Conservation (phyloP, 192 early-diverging fungal genomes). For the Gonapodya sp. region DNA sequence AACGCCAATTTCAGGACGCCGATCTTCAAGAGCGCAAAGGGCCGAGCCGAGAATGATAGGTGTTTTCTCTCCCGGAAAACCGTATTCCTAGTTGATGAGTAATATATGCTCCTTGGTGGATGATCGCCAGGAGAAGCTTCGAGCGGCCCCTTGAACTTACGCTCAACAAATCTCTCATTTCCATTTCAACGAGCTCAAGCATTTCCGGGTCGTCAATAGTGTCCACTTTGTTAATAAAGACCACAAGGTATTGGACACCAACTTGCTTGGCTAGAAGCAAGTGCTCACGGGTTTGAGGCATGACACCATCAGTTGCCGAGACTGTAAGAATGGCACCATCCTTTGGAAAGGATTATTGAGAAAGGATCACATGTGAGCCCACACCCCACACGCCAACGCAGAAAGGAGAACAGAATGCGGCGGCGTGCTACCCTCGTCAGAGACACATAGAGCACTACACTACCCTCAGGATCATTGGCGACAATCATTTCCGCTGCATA, state of each 20-base stretch:
- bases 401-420: not conserved
- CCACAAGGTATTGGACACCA: constrained; percentile 82
- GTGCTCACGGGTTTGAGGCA: constrained; percentile 99
- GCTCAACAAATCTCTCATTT: constrained; percentile 1
- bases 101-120: not conserved
- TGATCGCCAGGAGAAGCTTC: not conserved
- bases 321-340: constrained; percentile 98
- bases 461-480: too few relatives aligned
- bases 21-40: constrained; percentile 86
- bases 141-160: too few relatives aligned
- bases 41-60: constrained; percentile 91
- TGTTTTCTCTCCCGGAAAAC: constrained; percentile 81
- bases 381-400: too few relatives aligned
- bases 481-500: too few relatives aligned
- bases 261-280: constrained; percentile 93
- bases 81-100: constrained; percentile 71
- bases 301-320: constrained; percentile 94
- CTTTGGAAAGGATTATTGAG: constrained; percentile 23
- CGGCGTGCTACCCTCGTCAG: not conserved
- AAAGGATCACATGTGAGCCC: not conserved
- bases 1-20: constrained; percentile 82
- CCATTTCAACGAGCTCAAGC: constrained; percentile 71
- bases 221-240: constrained; percentile 99
- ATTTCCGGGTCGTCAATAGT: constrained; percentile 93
- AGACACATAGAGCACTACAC: not conserved